Conservation (phyloP, 306 rosid genomes). For the Dryas alaskensis region DNA sequence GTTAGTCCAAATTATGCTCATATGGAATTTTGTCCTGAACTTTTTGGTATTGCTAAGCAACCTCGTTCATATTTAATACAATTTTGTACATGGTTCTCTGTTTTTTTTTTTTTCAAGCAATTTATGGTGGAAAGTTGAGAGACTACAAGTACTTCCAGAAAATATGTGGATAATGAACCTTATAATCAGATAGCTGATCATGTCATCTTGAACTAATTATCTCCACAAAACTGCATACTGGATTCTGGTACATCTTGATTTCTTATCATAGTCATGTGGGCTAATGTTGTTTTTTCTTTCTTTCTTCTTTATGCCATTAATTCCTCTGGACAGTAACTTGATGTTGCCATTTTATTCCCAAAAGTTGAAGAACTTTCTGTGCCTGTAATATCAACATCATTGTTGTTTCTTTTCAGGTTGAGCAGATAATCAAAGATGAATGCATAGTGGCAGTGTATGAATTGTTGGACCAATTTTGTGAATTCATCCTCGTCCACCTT, state of each 20-base stretch:
- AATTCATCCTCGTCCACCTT: slow-evolving; percentile 50
- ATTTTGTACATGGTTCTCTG: too few species aligned
- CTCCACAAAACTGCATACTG: too few species aligned
- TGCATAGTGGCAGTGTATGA: slow-evolving; percentile 46
- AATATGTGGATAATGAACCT: not conserved
- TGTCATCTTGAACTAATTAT: too few species aligned
- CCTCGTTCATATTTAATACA: too few species aligned
- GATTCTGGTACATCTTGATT: too few species aligned
- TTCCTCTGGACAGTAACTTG: not conserved
- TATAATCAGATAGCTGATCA: too few species aligned
- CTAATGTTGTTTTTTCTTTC: too few species aligned
- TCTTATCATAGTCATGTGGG: too few species aligned
- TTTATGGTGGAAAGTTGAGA: not conserved
- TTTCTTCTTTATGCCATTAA: not conserved
- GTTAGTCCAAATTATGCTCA: not conserved
- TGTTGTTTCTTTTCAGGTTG: slow-evolving; percentile 48
- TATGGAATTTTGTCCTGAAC: not conserved
- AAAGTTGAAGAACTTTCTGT: not conserved
- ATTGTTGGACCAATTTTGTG: slow-evolving; percentile 57
- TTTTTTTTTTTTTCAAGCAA: not conserved
- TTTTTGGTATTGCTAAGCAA: too few species aligned
- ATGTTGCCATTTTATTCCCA: not conserved
- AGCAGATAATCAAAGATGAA: slow-evolving; percentile 63
- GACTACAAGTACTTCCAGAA: not conserved
- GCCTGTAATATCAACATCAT: not conserved